Evolutionary conservation across 1,284 basidiomycete species (phyloP).

Genomic region (Wolfiporia cocos): DNA sequence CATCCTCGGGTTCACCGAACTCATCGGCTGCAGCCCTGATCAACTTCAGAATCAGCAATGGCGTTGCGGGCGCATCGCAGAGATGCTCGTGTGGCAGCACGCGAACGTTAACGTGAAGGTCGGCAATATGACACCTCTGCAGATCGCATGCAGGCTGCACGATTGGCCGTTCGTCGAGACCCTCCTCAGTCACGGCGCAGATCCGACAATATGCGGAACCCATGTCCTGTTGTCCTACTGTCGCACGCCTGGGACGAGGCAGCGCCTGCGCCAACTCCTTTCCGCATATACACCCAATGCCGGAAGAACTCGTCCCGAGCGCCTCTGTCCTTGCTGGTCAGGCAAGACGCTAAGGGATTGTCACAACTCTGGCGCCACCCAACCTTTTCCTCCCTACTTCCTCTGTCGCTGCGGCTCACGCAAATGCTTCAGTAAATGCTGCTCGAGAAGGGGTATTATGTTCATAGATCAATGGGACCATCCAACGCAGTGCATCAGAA

Average conservation of each 20-base stretch:
- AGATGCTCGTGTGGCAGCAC: neutral
- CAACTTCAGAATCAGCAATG: neutral
- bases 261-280: neutral
- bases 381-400: conserved; percentile 10
- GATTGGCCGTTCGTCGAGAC: conserved; percentile 11
- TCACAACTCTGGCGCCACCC: conserved; percentile 7
- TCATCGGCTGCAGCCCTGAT: neutral
- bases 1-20: neutral
- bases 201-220: neutral
- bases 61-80: neutral
- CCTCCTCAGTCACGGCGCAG: conserved; percentile 12
- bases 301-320: conserved; percentile 9
- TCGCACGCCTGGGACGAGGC: neutral
- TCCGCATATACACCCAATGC: neutral
- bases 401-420: conserved; percentile 11
- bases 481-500: neutral
- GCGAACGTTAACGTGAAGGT: neutral
- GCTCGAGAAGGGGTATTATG: no score
- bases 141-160: conserved; percentile 1
- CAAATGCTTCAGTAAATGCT: conserved; percentile 12
- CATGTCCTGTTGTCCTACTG: neutral
- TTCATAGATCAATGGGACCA: conserved; percentile 10
- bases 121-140: neutral
- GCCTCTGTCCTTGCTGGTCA: conserved; percentile 16
- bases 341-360: conserved; percentile 12